Evolutionary conservation across 306 rosid genomes (phyloP).

Genomic region (Vigna radiata): DNA sequence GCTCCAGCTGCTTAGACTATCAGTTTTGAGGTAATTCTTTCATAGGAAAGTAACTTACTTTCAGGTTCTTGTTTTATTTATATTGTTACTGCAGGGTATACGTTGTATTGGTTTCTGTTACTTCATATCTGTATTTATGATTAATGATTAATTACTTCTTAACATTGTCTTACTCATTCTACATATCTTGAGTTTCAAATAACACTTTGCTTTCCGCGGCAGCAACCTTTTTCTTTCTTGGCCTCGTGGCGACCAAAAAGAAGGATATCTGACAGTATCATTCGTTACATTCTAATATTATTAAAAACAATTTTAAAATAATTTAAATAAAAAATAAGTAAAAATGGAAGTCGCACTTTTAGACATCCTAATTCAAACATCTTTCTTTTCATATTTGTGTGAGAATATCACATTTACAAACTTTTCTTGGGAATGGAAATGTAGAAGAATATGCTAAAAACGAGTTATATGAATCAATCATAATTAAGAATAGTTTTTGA

Average conservation of each 20-base stretch:
- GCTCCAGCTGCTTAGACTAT: slow-evolving; percentile 34
- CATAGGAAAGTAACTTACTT: slow-evolving; percentile 39
- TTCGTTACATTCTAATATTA: too few relatives aligned
- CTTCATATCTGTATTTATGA: slow-evolving; percentile 37
- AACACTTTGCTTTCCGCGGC: slow-evolving; percentile 10
- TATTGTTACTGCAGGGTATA: slow-evolving; percentile 32
- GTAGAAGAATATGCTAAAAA: too few relatives aligned
- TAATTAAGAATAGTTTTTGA: too few relatives aligned
- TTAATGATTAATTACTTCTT: slow-evolving; percentile 26
- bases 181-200: slow-evolving; percentile 20
- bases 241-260: neutral
- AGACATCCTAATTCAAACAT: too few relatives aligned
- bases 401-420: too few relatives aligned
- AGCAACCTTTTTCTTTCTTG: slow-evolving; percentile 32
- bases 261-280: neutral
- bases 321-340: too few relatives aligned
- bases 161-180: neutral
- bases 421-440: too few relatives aligned
- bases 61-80: slow-evolving; percentile 12
- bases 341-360: too few relatives aligned
- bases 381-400: too few relatives aligned
- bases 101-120: slow-evolving; percentile 9
- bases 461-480: too few relatives aligned
- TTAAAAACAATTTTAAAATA: too few relatives aligned
- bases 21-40: slow-evolving; percentile 56